Conservation (phyloP, 1,284 basidiomycete genomes). For the Amylostereum chailletii region DNA sequence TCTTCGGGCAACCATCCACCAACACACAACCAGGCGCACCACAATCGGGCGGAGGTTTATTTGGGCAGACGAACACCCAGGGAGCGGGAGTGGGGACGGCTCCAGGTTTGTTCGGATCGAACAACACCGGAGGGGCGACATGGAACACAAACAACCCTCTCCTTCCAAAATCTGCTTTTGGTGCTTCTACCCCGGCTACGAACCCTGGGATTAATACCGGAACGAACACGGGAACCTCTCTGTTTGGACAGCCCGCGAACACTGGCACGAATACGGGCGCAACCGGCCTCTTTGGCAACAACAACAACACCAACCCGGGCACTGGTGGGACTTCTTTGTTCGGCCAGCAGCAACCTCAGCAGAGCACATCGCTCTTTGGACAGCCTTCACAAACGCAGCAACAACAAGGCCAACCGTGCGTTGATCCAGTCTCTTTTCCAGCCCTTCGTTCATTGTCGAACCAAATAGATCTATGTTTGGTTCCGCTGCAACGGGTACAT, state of each 20-base stretch:
- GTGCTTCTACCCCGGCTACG: not conserved
- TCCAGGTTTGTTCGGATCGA: not conserved
- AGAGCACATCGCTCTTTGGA: conserved; percentile 3
- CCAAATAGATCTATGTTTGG: too few species aligned
- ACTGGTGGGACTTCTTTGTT: conserved; percentile 6
- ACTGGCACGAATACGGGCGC: not conserved
- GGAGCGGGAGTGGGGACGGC: not conserved
- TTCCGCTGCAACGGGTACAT: not conserved
- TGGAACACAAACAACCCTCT: conserved; percentile 10
- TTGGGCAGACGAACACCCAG: conserved; percentile 12
- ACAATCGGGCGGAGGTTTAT: conserved; percentile 13
- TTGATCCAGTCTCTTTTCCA: too few species aligned
- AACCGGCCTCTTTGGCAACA: conserved; percentile 8
- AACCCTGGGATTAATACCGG: not conserved
- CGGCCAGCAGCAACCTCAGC: conserved; percentile 8
- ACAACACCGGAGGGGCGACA: not conserved
- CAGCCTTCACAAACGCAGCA: too few species aligned
- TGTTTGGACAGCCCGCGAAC: conserved; percentile 12
- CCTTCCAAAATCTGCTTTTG: conserved; percentile 10
- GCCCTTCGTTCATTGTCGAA: too few species aligned
- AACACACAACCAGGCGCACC: conserved; percentile 9
- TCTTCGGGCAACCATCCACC: conserved; percentile 23
- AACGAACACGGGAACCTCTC: conserved; percentile 3
- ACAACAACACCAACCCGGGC: conserved; percentile 8
- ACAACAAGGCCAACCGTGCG: too few species aligned